Evolutionary conservation across 805 yeast genomes (phyloP), one percentile per base, ranked within the genome.

Genomic region (Ascoidea asiatica): DNA sequence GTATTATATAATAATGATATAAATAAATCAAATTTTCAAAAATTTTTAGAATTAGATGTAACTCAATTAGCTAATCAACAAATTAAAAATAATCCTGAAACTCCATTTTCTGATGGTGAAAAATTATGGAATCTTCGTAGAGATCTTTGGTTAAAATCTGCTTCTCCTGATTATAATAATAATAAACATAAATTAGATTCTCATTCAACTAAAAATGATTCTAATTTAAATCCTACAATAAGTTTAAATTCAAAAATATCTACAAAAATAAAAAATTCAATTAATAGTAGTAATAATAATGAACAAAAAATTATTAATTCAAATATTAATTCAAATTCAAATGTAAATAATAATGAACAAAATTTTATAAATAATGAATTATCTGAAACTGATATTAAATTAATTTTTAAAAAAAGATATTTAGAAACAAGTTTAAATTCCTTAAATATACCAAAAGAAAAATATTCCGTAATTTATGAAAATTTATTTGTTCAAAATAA

Each of bases 111-210:
- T 38, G 62, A 69, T 3, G 92, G 87, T 6, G 71, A 72, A 38
- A 62, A 62, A 11, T 67, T 83, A 39, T 89, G 95, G 96, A 72
- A 73, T 43, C 61, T 67, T 41, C 75, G 87, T 46, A 70, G 95
- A 46, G 58, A 64, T 6, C 70, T 76, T 47, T 89, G 97, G 97
- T 57, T 74, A 18, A 55, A 60, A 22, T 65, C 68, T n/a, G 53
- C 64, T 2, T 55, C 60, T 3, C 60, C 57, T 22, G 52, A 56
- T 23, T 23, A 23, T 23, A 23, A 23, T 7, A 7, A 6, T 23
- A 11, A 23, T n/a, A 23, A 23, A 23, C 11, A 7, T 23, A 23
- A 23, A 23, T 23, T 7, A 23, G 11, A 23, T 23, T 11, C 33
- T 23, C 11, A 23, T 23, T 23, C 33, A 23, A 29, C 35, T 29